Evolutionary conservation across 768 basidiomycete species (phyloP).

Genomic region (Suillus fuscotomentosus): DNA sequence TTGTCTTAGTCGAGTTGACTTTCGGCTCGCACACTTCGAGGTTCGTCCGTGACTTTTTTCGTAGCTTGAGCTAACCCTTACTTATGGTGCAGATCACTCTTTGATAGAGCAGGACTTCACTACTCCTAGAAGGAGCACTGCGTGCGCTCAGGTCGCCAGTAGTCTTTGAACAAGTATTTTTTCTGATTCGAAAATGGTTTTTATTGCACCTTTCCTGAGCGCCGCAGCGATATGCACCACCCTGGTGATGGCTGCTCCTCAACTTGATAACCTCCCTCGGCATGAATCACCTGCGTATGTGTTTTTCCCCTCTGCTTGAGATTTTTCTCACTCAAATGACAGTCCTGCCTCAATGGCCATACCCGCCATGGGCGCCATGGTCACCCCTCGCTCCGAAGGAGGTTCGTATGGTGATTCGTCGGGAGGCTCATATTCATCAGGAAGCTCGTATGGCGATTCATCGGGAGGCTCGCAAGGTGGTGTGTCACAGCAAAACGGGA

Average conservation of each 20-base stretch:
- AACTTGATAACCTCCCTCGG: slow-evolving; percentile 24
- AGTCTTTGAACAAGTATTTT: slow-evolving; percentile 44
- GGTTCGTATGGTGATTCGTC: slow-evolving; percentile 2
- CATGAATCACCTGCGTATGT: slow-evolving; percentile 1
- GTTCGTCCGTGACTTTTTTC: slow-evolving; percentile 29
- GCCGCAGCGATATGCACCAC: slow-evolving; percentile 53
- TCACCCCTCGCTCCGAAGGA: slow-evolving; percentile 2
- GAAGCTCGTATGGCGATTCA: slow-evolving; percentile 1
- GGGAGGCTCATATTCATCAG: slow-evolving; percentile 3
- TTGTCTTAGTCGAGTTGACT: slow-evolving; percentile 64
- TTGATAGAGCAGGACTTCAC: slow-evolving; percentile 61
- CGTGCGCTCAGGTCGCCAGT: slow-evolving; percentile 43
- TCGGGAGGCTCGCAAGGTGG: neutral
- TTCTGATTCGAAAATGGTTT: slow-evolving; percentile 55
- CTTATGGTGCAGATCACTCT: slow-evolving; percentile 52
- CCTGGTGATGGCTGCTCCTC: slow-evolving; percentile 49
- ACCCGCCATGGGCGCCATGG: neutral
- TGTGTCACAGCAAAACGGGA: neutral
- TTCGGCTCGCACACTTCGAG: slow-evolving; percentile 54
- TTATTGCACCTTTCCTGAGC: slow-evolving; percentile 52
- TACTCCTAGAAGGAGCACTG: slow-evolving; percentile 62
- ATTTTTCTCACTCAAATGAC: slow-evolving; percentile 1
- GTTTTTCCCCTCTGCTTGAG: neutral
- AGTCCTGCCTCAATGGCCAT: neutral
- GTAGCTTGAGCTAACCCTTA: slow-evolving; percentile 8